phyloP scores from a whole-genome alignment of 2,329 filamentous ascomycete genomes.

The Cladobotryum mycophilum region DNA sequence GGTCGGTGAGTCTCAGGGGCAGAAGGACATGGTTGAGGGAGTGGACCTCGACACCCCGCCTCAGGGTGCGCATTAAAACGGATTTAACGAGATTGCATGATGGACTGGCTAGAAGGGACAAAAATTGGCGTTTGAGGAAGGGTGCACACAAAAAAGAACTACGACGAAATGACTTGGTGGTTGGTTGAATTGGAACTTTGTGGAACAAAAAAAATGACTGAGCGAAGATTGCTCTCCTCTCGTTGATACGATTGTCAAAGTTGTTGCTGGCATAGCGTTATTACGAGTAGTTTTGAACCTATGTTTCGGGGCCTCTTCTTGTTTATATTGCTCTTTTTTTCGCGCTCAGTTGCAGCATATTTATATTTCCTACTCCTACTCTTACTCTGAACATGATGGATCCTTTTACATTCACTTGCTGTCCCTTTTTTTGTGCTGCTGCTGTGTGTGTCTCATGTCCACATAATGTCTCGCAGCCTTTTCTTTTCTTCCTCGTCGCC shows the following conservation, averaged over 20 bases:
- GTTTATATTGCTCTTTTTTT: neutral
- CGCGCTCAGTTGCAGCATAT: neutral
- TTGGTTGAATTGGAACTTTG: neutral
- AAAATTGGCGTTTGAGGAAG: conserved; percentile 13
- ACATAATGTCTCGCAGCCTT: conserved; percentile 47
- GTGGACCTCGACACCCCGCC: conserved; percentile 44
- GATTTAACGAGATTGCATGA: neutral
- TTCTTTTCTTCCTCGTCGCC: conserved; percentile 55
- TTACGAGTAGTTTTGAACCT: neutral
- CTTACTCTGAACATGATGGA: neutral
- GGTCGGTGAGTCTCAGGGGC: conserved; percentile 55
- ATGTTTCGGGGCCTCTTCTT: neutral
- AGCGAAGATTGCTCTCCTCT: neutral
- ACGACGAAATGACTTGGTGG: neutral
- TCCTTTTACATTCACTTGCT: neutral
- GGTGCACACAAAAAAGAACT: neutral
- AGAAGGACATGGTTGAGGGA: conserved; percentile 43
- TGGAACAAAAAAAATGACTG: neutral
- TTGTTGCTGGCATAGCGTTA: neutral
- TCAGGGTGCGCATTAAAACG: conserved; percentile 27
- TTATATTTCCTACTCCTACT: neutral
- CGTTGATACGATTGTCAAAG: neutral
- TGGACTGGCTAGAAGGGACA: conserved; percentile 1
- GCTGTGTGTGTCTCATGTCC: conserved; percentile 20
- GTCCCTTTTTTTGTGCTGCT: neutral